phyloP scores from a whole-genome alignment of 768 basidiomycete genomes.

The Glaciozyma antarctica region DNA sequence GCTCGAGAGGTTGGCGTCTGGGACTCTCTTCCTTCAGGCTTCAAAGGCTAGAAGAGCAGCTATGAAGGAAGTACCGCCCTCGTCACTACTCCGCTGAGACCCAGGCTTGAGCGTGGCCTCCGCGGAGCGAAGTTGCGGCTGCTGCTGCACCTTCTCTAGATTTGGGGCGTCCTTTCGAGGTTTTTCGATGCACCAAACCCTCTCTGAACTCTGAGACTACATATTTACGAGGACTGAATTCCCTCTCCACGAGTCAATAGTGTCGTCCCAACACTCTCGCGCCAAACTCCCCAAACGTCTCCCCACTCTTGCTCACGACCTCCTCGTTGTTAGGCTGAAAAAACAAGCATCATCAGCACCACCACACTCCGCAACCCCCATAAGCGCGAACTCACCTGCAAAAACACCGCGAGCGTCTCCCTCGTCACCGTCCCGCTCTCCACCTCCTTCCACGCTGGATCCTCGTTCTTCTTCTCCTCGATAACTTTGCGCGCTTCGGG shows the following conservation, averaged over 20 bases:
- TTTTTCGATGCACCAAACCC: too few species aligned
- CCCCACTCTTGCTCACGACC: conserved; percentile 52
- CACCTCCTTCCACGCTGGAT: conserved; percentile 20
- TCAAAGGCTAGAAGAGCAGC: too few species aligned
- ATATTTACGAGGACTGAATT: too few species aligned
- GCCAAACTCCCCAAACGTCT: conserved; percentile 85
- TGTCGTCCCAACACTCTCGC: conserved; percentile 48
- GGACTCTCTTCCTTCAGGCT: too few species aligned
- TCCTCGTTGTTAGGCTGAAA: conserved; percentile 82
- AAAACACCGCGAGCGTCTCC: conserved; percentile 57
- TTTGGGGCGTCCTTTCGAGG: too few species aligned
- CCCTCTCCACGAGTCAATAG: background rate
- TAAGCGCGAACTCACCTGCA: conserved; percentile 38
- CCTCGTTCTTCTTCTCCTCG: conserved; percentile 18
- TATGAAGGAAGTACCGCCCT: too few species aligned
- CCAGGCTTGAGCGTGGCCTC: too few species aligned
- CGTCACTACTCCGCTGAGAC: too few species aligned
- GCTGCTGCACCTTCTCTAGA: too few species aligned
- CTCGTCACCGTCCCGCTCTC: conserved; percentile 51
- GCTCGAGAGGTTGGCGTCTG: too few species aligned
- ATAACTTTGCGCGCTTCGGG: conserved; percentile 35
- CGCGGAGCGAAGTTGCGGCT: too few species aligned
- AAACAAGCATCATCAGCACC: conserved; percentile 41
- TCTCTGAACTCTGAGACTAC: too few species aligned
- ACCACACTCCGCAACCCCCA: background rate